phyloP scores from a whole-genome alignment of 139 green algal genomes.

The Chlamydomonas schloesseri region DNA sequence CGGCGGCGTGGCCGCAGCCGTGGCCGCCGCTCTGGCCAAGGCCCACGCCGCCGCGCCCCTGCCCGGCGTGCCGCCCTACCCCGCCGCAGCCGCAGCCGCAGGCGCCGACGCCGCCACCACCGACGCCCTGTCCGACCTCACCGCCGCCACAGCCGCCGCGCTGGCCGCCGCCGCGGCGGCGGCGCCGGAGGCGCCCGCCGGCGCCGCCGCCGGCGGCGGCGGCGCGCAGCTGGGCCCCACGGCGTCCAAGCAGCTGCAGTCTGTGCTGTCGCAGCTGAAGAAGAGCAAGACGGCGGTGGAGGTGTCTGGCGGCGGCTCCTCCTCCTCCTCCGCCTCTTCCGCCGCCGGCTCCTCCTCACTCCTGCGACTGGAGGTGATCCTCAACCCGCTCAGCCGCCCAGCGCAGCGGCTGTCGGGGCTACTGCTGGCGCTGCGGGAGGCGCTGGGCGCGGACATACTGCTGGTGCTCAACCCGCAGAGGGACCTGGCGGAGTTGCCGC shows the following conservation, averaged over 20 bases:
- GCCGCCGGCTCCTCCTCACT: background rate
- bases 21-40: constrained; percentile 14
- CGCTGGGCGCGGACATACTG: constrained; percentile 43
- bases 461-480: constrained; percentile 73
- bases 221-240: background rate
- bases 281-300: background rate
- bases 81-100: background rate
- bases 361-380: constrained; percentile 61
- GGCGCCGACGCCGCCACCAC: background rate
- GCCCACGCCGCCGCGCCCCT: constrained; percentile 7
- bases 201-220: background rate
- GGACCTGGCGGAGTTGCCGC: constrained; percentile 83
- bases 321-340: background rate
- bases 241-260: constrained; percentile 49
- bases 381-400: constrained; percentile 77
- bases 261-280: constrained; percentile 20
- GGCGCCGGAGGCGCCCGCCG: background rate
- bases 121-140: background rate
- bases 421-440: constrained; percentile 61
- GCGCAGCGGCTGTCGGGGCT: constrained; percentile 68
- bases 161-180: background rate
- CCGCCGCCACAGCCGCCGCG: background rate
- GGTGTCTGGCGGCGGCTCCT: background rate
- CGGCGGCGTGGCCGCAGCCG: constrained; percentile 23
- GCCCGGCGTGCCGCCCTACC: background rate